Conservation (phyloP, 1,139 yeast genomes). For the Debaryomyces psychrophilus region DNA sequence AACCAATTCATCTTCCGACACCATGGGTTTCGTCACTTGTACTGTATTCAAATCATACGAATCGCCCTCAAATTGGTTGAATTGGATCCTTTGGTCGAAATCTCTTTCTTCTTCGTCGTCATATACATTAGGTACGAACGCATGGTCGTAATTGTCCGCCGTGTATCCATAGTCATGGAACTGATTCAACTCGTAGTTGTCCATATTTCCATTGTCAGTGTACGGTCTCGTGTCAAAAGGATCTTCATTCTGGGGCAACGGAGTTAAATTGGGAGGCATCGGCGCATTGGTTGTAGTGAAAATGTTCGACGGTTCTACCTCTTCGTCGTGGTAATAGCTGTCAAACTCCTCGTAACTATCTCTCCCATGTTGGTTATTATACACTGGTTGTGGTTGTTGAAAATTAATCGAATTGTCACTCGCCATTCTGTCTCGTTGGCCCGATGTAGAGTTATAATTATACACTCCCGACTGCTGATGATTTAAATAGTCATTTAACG, state of each 20-base stretch:
- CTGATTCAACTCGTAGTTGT: conserved; percentile 31
- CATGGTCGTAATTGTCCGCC: conserved; percentile 33
- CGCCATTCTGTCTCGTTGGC: conserved; percentile 18
- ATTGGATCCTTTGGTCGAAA: conserved; percentile 45
- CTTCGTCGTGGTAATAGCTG: conserved; percentile 21
- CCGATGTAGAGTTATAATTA: conserved; percentile 20
- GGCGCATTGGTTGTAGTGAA: conserved; percentile 28
- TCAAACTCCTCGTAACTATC: conserved; percentile 32
- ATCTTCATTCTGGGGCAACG: conserved; percentile 18
- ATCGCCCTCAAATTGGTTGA: conserved; percentile 47
- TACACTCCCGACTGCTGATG: conserved; percentile 23
- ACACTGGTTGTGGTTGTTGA: conserved; percentile 39
- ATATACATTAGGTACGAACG: conserved; percentile 52
- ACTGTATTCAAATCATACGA: conserved; percentile 46
- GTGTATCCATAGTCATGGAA: conserved; percentile 26
- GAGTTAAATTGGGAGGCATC: conserved; percentile 21
- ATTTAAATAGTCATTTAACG: conserved; percentile 12
- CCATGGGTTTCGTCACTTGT: conserved; percentile 22
- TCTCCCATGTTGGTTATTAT: conserved; percentile 17
- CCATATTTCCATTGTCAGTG: conserved; percentile 16
- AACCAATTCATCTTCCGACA: conserved; percentile 13
- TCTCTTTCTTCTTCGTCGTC: conserved; percentile 48
- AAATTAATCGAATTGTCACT: conserved; percentile 33
- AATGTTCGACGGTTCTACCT: conserved; percentile 26
- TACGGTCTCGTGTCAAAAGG: conserved; percentile 21